phyloP scores from a whole-genome alignment of 1,139 yeast genomes.

The Yamadazyma dendronema region DNA sequence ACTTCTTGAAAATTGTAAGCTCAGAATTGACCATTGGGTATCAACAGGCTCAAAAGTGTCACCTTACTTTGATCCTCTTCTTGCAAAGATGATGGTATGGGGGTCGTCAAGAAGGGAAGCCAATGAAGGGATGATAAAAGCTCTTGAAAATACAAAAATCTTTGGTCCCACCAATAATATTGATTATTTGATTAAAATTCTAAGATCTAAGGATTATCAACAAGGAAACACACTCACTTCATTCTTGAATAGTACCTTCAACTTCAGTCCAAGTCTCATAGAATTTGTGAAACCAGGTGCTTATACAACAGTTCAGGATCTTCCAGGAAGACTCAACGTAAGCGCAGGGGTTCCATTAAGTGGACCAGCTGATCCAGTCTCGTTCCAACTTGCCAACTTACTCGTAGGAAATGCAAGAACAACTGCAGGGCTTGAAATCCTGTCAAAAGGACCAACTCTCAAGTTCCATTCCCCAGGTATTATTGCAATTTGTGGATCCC shows the following conservation, averaged over 20 bases:
- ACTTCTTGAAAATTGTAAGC: slow-evolving; percentile 12
- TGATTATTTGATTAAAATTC: slow-evolving; percentile 26
- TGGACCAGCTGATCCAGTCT: slow-evolving; percentile 32
- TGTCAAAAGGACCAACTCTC: slow-evolving; percentile 29
- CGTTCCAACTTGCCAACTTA: slow-evolving; percentile 32
- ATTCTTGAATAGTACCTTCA: slow-evolving; percentile 20
- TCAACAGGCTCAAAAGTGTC: slow-evolving; percentile 33
- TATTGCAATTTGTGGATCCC: slow-evolving; percentile 26
- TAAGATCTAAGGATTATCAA: slow-evolving; percentile 19
- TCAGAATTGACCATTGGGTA: slow-evolving; percentile 37
- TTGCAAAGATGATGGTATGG: slow-evolving; percentile 38
- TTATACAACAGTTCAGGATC: slow-evolving; percentile 34
- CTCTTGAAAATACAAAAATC: slow-evolving; percentile 20
- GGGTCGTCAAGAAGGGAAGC: slow-evolving; percentile 24
- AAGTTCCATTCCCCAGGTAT: slow-evolving; percentile 26
- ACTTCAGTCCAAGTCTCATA: slow-evolving; percentile 24
- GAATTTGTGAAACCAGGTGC: slow-evolving; percentile 30
- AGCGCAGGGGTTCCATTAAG: slow-evolving; percentile 31
- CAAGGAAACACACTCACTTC: slow-evolving; percentile 28
- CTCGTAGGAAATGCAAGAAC: slow-evolving; percentile 25
- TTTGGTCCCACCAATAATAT: slow-evolving; percentile 33
- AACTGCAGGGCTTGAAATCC: slow-evolving; percentile 28
- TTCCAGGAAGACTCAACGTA: slow-evolving; percentile 26
- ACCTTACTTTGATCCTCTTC: slow-evolving; percentile 36
- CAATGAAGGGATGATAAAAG: slow-evolving; percentile 22